Evolutionary conservation across 371 early-diverging fungal species (phyloP).

Genomic region (Mortierella sp.): DNA sequence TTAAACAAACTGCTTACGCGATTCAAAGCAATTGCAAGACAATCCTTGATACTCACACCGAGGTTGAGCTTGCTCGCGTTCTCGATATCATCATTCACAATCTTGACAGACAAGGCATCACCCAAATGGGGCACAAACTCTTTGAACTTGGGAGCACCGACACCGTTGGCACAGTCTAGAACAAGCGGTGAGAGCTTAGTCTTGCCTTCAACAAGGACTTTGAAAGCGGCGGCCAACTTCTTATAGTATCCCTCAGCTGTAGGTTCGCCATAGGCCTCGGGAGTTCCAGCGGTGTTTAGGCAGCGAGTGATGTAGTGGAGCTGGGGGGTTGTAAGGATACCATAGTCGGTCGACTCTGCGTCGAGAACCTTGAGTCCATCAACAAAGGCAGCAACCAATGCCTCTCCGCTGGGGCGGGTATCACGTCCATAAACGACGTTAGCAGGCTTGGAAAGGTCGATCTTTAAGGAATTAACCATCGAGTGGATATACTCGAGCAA

Average conservation of each 20-base stretch:
- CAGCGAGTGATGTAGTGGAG: conserved; percentile 96
- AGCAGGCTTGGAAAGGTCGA: conserved; percentile 77
- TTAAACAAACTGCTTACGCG: neutral
- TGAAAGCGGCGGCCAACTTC: conserved; percentile 89
- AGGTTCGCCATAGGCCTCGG: conserved; percentile 92
- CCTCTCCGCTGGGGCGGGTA: conserved; percentile 94
- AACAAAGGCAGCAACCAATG: conserved; percentile 83
- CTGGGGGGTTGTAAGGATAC: conserved; percentile 97
- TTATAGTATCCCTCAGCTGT: conserved; percentile 92
- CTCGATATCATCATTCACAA: conserved; percentile 81
- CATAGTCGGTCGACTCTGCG: conserved; percentile 82
- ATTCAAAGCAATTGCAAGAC: neutral
- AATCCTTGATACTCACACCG: conserved; percentile 66
- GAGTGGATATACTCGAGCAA: conserved; percentile 72
- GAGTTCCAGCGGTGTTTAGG: conserved; percentile 83
- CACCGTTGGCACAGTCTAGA: conserved; percentile 97
- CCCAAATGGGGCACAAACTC: conserved; percentile 78
- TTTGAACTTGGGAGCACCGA: conserved; percentile 94
- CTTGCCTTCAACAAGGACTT: conserved; percentile 83
- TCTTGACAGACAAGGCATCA: conserved; percentile 71
- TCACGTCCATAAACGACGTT: conserved; percentile 91
- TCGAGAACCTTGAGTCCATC: conserved; percentile 85
- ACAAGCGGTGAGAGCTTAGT: conserved; percentile 75
- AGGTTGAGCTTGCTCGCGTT: conserved; percentile 84
- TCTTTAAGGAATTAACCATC: conserved; percentile 75